phyloP scores from a whole-genome alignment of 768 basidiomycete genomes.

The Leccinum uliginosum region DNA sequence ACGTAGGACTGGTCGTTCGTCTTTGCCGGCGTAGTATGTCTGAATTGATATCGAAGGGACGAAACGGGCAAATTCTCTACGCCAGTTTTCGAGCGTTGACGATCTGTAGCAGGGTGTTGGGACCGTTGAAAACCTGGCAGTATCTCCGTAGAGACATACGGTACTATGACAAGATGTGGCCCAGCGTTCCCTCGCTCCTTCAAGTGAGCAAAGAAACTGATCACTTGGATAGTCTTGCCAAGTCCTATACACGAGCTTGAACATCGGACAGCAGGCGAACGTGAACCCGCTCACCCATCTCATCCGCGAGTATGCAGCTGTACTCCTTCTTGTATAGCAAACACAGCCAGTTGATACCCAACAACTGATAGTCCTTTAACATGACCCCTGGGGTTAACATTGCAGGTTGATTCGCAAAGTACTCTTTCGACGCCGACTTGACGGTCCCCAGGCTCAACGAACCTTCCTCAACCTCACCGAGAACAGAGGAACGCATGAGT shows the following conservation, averaged over 20 bases:
- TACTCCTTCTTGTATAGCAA: constrained; percentile 73
- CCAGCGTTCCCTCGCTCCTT: constrained; percentile 75
- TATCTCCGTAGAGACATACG: constrained; percentile 50
- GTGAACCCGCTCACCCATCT: constrained; percentile 75
- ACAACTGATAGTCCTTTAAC: constrained; percentile 94
- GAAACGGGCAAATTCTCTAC: constrained; percentile 91
- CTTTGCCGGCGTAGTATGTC: constrained; percentile 92
- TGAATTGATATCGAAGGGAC: constrained; percentile 81
- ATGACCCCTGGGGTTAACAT: constrained; percentile 60
- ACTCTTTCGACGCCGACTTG: constrained; percentile 48
- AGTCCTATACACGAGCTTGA: constrained; percentile 53
- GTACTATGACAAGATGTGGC: constrained; percentile 92
- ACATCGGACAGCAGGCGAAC: neutral
- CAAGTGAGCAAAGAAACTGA: constrained; percentile 89
- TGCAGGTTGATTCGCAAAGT: constrained; percentile 71
- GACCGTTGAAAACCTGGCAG: constrained; percentile 3
- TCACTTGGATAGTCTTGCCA: constrained; percentile 98
- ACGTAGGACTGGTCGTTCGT: constrained; percentile 72
- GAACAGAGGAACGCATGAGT: constrained; percentile 6
- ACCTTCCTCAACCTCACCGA: constrained; percentile 52
- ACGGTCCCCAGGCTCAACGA: constrained; percentile 54
- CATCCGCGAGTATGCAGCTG: constrained; percentile 96
- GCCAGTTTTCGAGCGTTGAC: constrained; percentile 98
- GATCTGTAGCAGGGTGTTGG: constrained; percentile 46
- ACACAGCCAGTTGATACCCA: constrained; percentile 98